These are phyloP conservation scores for Carex pumila DNA, from an alignment of 176 grass and related monocot species.

Conservation along the genomic window DNA sequence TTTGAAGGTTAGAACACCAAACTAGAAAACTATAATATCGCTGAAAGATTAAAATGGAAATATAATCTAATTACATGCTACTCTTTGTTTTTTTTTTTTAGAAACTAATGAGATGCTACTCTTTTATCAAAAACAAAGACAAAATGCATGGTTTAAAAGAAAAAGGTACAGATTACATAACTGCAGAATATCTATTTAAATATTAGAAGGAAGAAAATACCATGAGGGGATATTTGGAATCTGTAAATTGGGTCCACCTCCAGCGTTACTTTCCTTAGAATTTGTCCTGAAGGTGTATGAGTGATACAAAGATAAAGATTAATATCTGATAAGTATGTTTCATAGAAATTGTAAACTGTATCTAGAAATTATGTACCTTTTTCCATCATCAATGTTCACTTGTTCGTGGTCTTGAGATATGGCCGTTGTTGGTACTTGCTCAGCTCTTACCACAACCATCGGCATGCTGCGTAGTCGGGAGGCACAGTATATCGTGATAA, in stretches of 20 bases:
- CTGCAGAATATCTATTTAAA: too few species aligned
- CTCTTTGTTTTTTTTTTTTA: neutral
- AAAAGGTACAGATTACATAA: too few species aligned
- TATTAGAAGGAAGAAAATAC: neutral
- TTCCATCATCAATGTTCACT: neutral
- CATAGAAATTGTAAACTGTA: neutral
- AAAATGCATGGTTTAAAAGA: neutral
- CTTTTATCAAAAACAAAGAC: neutral
- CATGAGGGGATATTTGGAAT: neutral
- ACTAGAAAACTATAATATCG: neutral
- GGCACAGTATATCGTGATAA: neutral
- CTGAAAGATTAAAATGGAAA: neutral
- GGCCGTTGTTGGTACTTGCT: neutral
- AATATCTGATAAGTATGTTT: neutral
- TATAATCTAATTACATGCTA: neutral
- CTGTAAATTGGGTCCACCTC: neutral
- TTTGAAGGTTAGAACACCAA: neutral
- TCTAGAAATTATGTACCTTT: neutral
- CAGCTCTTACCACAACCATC: neutral
- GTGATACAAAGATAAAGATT: neutral
- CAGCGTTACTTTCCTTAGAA: neutral
- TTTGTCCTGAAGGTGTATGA: neutral
- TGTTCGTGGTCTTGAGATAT: neutral
- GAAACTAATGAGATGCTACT: too few species aligned
- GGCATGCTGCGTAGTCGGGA: neutral